phyloP scores from a whole-genome alignment of 805 yeast species.

The Brettanomyces bruxellensis region DNA sequence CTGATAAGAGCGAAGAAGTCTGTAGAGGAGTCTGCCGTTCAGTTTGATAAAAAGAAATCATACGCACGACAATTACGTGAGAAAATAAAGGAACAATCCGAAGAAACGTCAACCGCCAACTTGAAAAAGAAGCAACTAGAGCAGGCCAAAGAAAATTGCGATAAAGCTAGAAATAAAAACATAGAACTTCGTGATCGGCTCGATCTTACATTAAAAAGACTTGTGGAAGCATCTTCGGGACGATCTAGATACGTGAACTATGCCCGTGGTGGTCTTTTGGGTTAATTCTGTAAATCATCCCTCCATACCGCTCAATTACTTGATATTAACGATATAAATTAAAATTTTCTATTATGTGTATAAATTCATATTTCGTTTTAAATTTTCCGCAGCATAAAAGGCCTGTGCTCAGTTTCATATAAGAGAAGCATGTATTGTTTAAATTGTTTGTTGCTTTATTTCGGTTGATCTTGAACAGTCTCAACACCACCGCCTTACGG shows the following conservation, averaged over 20 bases:
- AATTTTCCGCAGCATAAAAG: too few species aligned
- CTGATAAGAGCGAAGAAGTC: slow-evolving; percentile 44
- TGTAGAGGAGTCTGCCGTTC: slow-evolving; percentile 32
- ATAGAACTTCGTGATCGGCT: slow-evolving; percentile 7
- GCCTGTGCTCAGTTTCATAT: too few species aligned
- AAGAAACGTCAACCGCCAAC: slow-evolving; percentile 2
- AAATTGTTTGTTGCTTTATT: too few species aligned
- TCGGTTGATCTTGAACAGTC: too few species aligned
- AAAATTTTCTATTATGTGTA: too few species aligned
- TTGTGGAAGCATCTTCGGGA: slow-evolving; percentile 12
- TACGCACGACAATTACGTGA: slow-evolving; percentile 6
- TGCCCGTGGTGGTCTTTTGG: slow-evolving; percentile 5
- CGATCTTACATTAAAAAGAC: slow-evolving; percentile 11
- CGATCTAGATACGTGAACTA: slow-evolving; percentile 19
- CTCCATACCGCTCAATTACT: too few species aligned
- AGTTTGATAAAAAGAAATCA: slow-evolving; percentile 15
- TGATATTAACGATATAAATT: too few species aligned
- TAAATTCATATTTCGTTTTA: too few species aligned
- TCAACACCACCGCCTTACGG: too few species aligned
- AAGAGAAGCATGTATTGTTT: too few species aligned
- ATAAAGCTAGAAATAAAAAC: slow-evolving; percentile 4
- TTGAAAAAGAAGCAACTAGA: not conserved
- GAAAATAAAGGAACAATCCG: slow-evolving; percentile 7
- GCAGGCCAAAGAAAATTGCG: not conserved
- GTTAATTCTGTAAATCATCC: not conserved